A percentile compares a stretch with the other conserved stretches of the same genome.
phyloP scores from a whole-genome alignment of 768 basidiomycete genomes.

The Lactifluus subvellereus region DNA sequence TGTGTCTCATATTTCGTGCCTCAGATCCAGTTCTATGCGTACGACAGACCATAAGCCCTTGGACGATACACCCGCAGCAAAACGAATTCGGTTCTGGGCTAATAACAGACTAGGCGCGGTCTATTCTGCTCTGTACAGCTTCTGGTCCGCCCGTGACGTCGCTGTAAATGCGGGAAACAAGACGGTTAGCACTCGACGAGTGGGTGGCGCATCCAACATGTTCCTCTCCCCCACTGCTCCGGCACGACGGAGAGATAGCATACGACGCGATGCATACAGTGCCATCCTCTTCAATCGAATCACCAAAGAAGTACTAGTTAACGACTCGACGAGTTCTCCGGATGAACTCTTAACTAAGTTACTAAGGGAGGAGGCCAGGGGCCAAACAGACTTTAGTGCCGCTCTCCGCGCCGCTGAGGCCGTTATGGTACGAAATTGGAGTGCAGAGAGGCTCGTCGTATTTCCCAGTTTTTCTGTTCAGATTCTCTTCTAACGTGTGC shows the following conservation, averaged over 20 bases:
- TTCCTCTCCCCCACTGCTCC: conserved; percentile 32
- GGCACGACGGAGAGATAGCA: conserved; percentile 20
- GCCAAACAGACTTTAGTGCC: conserved; percentile 41
- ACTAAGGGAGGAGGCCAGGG: conserved; percentile 30
- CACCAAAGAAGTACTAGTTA: conserved; percentile 29
- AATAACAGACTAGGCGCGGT: conserved; percentile 55
- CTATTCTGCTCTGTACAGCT: conserved; percentile 47
- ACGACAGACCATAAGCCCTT: conserved; percentile 40
- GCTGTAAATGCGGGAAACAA: conserved; percentile 27
- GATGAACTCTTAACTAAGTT: conserved; percentile 38
- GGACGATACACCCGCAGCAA: conserved; percentile 35
- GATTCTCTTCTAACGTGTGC: not conserved
- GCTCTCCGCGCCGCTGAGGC: conserved; percentile 37
- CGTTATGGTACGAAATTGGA: conserved; percentile 45
- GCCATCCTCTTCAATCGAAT: conserved; percentile 43
- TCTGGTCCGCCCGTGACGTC: conserved; percentile 49
- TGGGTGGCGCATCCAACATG: conserved; percentile 4
- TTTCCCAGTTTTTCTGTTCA: not conserved
- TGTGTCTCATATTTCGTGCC: not conserved
- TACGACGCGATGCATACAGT: conserved; percentile 52
- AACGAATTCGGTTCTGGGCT: conserved; percentile 32
- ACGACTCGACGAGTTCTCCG: conserved; percentile 44
- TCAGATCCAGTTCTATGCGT: conserved; percentile 50
- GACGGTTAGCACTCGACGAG: conserved; percentile 16
- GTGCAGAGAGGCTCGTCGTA: conserved; percentile 39